Base-by-base conservation (phyloP, 2,329 filamentous ascomycete genomes). In the Penicillium oxalicum region DNA sequence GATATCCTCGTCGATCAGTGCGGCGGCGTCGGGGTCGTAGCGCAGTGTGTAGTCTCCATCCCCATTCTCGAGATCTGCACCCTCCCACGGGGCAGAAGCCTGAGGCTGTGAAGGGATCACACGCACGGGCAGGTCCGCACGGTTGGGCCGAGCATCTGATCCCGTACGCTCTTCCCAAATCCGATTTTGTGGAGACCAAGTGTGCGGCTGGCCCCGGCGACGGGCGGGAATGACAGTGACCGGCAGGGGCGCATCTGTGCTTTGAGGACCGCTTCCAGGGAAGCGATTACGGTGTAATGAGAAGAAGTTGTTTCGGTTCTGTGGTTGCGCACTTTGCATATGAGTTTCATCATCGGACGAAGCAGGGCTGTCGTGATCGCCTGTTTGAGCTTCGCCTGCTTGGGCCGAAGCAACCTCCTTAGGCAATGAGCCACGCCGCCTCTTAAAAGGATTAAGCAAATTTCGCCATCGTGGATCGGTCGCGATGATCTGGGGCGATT, bases 171-270 rank as follows among this genome's bases (percentile, higher is more conserved):
- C 47, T 28, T 59, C 55, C n/a, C 60, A 53, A 24, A 61, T 49
- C 33, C 48, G 59, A 9, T 61, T 58, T 40, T 70, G 68, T 6
- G 78, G 77, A 37, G 74, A 79, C 77, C 78, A 82, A 5, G 76
- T 77, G 40, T 79, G 69, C 33, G 79, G 69, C 32, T 76, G 75
- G 35, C 70, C 72, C 35, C 77, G 71, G 25, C 75, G 75, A 51
- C 80, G 77, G 4, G 80, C 79, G 3, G 81, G 81, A 44, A 84
- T 81, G 28, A 84, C 73, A 0, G 79, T 84, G 18, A 83, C 74
- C 2, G 79, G 79, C 9, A 82, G 57, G 18, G 75, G 67, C 5
- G 62, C 61, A 18, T 75, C 70, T 3, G 64, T 56, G 28, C 55
- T 56, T 24, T 61, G 61, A 44, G 64, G 55, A 58, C 72, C 61